Base-by-base conservation (phyloP, 2,329 filamentous ascomycete species). In the Epicoccum sorghinum region DNA sequence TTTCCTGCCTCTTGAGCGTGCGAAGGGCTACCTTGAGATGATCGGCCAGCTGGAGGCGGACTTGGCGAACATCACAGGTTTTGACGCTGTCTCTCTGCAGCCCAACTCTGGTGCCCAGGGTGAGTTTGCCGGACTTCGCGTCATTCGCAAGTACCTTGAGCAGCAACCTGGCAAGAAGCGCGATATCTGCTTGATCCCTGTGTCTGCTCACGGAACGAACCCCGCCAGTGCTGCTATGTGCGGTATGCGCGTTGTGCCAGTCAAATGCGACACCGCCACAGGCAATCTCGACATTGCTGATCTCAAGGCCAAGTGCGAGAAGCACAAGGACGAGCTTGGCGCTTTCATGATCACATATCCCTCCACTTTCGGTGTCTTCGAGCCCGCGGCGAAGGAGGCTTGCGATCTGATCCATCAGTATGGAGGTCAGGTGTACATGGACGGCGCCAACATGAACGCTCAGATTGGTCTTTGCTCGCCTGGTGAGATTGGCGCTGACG, bases 291-390 rank as follows among this genome's bases (percentile, higher is more conserved):
- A 97, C 71, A 82, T 98, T 71, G 84, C 78, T 0, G 93, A 98
- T 75, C 83, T 98, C 12, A 86, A 91, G 76, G 86, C 85, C 57
- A 97, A 97, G 80, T 96, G 91, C 75, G 85, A 92, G 79, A 89
- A 96, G 80, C 86, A 97, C 78, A 86, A 87, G 71, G 87, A 91
- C 46, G 86, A 96, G 70, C 84, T 98, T 36, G 92, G 87, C 10
- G 93, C 93, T 45, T 93, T 97, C 77, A 97, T 97, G 93, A 85
- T 98, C 68, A 98, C 93, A 2, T 98, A 98, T 73, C 93, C 93
- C 29, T 95, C 89, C 74, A 98, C 93, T 0, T 98, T 89, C 64
- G 93, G 93, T 72, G 91, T 98, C 27, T 98, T 96, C 70, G 93
- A 98, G 80, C 93, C 93, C 3, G 84, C 87, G 61, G 86, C 96